Evolutionary conservation across 352 stramenopile genomes (phyloP).

Genomic region (Paralagenidium karlingii): DNA sequence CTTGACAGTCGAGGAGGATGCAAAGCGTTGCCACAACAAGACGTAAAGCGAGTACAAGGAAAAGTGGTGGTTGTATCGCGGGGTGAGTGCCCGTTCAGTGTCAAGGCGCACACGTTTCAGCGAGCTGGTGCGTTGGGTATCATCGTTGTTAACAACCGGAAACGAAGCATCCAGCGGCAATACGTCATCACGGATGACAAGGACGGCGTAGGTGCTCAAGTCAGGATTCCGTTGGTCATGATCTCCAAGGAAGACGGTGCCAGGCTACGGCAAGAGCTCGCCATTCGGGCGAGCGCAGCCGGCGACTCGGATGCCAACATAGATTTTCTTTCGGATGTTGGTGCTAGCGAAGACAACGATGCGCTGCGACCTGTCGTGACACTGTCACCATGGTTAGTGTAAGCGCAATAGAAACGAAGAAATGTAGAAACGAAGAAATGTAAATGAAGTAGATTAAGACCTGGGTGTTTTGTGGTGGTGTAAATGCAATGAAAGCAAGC

Average conservation of each 20-base stretch:
- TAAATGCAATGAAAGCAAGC: too few relatives aligned
- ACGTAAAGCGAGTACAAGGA: constrained; percentile 16
- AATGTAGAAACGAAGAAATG: too few relatives aligned
- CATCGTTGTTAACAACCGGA: constrained; percentile 53
- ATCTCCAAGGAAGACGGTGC: constrained; percentile 34
- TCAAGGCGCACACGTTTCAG: constrained; percentile 61
- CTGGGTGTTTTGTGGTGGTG: too few relatives aligned
- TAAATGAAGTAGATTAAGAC: neutral
- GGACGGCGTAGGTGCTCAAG: constrained; percentile 17
- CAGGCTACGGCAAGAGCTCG: constrained; percentile 35
- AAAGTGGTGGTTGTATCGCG: constrained; percentile 57
- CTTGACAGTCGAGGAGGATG: constrained; percentile 32
- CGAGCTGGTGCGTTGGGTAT: constrained; percentile 33
- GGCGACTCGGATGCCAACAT: too few relatives aligned
- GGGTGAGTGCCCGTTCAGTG: constrained; percentile 61
- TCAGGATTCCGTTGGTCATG: constrained; percentile 62
- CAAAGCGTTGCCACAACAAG: constrained; percentile 7
- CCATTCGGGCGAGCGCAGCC: constrained; percentile 6
- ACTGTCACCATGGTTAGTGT: constrained; percentile 55
- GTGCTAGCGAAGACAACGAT: neutral
- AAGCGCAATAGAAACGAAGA: neutral
- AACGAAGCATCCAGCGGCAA: constrained; percentile 24
- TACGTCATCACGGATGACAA: constrained; percentile 58
- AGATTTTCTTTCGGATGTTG: too few relatives aligned
- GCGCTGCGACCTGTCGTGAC: constrained; percentile 18